A percentile compares a stretch with the other conserved stretches of the same genome.
These are phyloP conservation scores for Fusarium zealandicum DNA, from an alignment of 2,329 filamentous ascomycete genomes.

Conservation along the genomic window DNA sequence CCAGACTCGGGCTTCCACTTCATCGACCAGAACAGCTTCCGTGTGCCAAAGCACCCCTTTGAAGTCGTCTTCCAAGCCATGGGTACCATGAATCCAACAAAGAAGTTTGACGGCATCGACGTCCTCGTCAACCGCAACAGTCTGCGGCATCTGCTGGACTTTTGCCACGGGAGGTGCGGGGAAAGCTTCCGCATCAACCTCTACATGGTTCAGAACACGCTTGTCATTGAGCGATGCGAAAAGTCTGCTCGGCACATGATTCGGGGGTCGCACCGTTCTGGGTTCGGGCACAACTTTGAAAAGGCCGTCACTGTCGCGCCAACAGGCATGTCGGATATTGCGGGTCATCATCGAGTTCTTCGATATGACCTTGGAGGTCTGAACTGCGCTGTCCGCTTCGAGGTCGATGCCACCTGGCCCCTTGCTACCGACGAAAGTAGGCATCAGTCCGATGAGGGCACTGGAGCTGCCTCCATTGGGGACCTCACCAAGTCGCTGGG, in stretches of 20 bases:
- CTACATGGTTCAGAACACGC: slow-evolving; percentile 9
- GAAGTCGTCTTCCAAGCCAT: slow-evolving; percentile 42
- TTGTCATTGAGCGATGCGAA: slow-evolving; percentile 29
- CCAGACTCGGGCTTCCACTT: slow-evolving; percentile 5
- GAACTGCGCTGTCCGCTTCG: slow-evolving; percentile 28
- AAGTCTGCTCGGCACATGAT: not conserved
- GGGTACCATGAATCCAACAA: slow-evolving; percentile 29
- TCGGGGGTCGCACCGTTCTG: not conserved
- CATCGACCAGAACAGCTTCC: slow-evolving; percentile 24
- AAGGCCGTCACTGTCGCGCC: slow-evolving; percentile 11
- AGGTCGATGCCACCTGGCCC: slow-evolving; percentile 23
- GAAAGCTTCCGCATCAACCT: slow-evolving; percentile 32
- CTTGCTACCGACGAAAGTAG: no score
- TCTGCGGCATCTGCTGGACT: slow-evolving; percentile 34
- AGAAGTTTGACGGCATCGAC: slow-evolving; percentile 41
- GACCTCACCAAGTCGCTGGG: not conserved
- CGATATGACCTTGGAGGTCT: slow-evolving; percentile 28
- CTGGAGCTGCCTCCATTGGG: not conserved
- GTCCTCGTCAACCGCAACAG: slow-evolving; percentile 42
- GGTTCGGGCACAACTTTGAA: slow-evolving; percentile 24
- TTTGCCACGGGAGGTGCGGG: slow-evolving; percentile 20
- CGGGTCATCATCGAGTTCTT: slow-evolving; percentile 26
- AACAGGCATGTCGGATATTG: not conserved
- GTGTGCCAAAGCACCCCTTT: slow-evolving; percentile 35
- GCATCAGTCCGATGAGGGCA: no score